Percentiles rank a stretch among this genome's conserved stretches.
Evolutionary conservation across 1,284 basidiomycete species (phyloP).

Genomic region (Schizophyllum amplum): DNA sequence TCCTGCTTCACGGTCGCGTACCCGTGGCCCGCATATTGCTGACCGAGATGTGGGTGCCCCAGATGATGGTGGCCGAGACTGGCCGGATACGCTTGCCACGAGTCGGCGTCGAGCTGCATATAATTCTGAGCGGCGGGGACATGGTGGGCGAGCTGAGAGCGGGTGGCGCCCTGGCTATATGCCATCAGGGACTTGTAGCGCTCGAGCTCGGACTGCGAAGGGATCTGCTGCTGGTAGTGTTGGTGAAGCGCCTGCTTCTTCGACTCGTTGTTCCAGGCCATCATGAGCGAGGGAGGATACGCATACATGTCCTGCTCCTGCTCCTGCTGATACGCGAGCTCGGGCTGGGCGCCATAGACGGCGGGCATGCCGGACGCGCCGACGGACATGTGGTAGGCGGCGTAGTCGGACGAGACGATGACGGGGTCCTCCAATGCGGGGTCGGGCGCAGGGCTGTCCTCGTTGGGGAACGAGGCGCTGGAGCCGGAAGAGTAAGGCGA

Average conservation of each 20-base stretch:
- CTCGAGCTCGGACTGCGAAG: background rate
- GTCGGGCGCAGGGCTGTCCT: constrained; percentile 17
- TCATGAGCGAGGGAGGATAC: background rate
- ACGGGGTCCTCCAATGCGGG: background rate
- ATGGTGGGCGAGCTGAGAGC: background rate
- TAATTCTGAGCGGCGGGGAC: background rate
- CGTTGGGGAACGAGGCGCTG: constrained; percentile 18
- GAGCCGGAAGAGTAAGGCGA: constrained; percentile 25
- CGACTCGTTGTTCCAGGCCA: background rate
- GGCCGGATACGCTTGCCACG: background rate
- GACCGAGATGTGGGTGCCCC: background rate
- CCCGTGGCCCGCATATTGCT: background rate
- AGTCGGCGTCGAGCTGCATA: background rate
- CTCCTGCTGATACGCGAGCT: background rate
- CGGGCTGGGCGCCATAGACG: background rate
- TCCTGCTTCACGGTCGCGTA: background rate
- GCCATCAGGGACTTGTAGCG: background rate
- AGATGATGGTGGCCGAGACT: background rate
- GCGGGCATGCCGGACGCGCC: background rate
- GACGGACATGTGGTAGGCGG: background rate
- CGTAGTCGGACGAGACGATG: background rate
- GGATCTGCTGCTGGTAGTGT: background rate
- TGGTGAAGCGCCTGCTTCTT: background rate
- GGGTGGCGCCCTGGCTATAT: background rate
- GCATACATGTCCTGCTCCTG: background rate